Conservation (phyloP, 192 early-diverging fungal species). For the Podila horticola region DNA sequence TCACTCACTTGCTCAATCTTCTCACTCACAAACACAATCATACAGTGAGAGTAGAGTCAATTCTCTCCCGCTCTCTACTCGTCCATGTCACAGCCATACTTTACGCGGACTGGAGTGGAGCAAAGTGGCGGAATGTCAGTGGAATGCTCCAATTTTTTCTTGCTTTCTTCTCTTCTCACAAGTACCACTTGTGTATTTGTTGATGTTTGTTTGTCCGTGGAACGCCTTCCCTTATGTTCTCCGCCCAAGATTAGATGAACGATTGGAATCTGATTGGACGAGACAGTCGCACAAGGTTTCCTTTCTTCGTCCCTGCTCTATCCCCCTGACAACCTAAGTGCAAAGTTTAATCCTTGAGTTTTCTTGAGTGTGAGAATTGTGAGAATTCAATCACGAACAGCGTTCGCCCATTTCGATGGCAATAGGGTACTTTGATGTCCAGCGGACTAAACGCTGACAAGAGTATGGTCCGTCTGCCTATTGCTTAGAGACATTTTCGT, state of each 20-base stretch:
- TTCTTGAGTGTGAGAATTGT: too few relatives aligned
- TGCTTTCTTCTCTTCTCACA: not conserved
- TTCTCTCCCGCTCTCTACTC: not conserved
- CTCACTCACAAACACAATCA: not conserved
- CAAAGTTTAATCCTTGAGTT: too few relatives aligned
- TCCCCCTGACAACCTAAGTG: too few relatives aligned
- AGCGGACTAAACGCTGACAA: too few relatives aligned
- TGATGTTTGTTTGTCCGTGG: constrained; percentile 18
- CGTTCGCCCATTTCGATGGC: too few relatives aligned
- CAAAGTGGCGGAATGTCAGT: not conserved
- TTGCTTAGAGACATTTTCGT: too few relatives aligned
- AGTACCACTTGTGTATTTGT: not conserved
- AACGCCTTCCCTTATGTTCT: not conserved
- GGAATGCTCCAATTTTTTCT: too few relatives aligned
- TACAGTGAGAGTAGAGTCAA: not conserved
- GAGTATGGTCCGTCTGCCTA: too few relatives aligned
- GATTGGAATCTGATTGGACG: constrained; percentile 39
- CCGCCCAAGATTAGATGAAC: constrained; percentile 40
- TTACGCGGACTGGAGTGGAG: not conserved
- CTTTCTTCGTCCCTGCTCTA: too few relatives aligned
- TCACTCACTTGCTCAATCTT: not conserved
- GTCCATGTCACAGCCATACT: not conserved
- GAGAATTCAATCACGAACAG: too few relatives aligned
- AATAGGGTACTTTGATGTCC: too few relatives aligned
- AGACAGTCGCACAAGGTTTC: not conserved